Percentiles rank a stretch among this genome's conserved stretches.
These are phyloP conservation scores for Toxoplasma gondii DNA, from an alignment of 169 alveolate genomes.

Conservation along the genomic window DNA sequence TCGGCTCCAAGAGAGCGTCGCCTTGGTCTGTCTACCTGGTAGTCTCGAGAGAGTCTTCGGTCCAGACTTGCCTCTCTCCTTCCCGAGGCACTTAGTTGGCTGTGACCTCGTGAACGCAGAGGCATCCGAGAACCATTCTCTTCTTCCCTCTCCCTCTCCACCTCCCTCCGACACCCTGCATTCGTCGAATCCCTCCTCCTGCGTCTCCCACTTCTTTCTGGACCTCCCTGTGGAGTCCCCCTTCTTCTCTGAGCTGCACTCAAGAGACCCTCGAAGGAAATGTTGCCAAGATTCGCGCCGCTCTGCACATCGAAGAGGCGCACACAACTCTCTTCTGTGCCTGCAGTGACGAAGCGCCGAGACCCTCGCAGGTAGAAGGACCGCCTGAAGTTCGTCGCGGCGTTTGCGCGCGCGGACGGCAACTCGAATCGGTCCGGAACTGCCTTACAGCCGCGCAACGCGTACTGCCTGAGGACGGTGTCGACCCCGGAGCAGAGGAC, in stretches of 20 bases:
- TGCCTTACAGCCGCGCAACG: slow-evolving; percentile 46
- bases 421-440: slow-evolving; percentile 41
- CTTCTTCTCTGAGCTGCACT: too few species aligned
- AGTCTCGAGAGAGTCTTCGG: too few species aligned
- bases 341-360: slow-evolving; percentile 55
- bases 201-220: too few species aligned
- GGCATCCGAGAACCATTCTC: too few species aligned
- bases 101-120: too few species aligned
- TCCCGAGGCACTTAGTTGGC: too few species aligned
- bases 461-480: slow-evolving; percentile 62
- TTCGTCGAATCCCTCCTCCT: too few species aligned
- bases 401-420: slow-evolving; percentile 51
- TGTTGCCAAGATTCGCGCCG: not conserved
- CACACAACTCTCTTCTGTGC: slow-evolving; percentile 61
- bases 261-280: not conserved
- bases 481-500: slow-evolving; percentile 66
- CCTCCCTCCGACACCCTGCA: too few species aligned
- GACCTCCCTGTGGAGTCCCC: too few species aligned
- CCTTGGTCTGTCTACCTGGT: not conserved
- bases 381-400: slow-evolving; percentile 61
- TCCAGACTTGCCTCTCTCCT: too few species aligned
- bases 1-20: not conserved
- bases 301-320: slow-evolving; percentile 11
- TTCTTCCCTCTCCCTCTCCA: too few species aligned
- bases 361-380: slow-evolving; percentile 56